phyloP scores from a whole-genome alignment of 2,329 filamentous ascomycete genomes.

The Hysterium pulicare region DNA sequence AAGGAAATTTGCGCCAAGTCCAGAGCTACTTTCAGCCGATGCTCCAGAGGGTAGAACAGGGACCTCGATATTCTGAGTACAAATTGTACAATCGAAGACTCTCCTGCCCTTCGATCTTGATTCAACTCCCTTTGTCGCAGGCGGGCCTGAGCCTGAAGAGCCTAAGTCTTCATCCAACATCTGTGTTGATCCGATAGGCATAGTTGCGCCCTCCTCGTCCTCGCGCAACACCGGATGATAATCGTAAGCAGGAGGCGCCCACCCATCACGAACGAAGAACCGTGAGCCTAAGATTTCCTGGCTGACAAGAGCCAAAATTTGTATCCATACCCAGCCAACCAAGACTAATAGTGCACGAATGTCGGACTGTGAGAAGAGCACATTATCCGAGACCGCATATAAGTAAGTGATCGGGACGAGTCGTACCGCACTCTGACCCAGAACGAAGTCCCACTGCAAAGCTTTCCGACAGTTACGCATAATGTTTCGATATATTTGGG shows the following conservation, averaged over 20 bases:
- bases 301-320: slow-evolving; percentile 71
- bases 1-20: slow-evolving; percentile 61
- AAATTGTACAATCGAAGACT: slow-evolving; percentile 89
- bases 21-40: slow-evolving; percentile 47
- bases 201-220: slow-evolving; percentile 71
- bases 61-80: slow-evolving; percentile 86
- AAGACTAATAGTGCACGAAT: slow-evolving; percentile 61
- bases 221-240: slow-evolving; percentile 88
- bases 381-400: slow-evolving; percentile 72
- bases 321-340: slow-evolving; percentile 79
- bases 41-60: slow-evolving; percentile 65
- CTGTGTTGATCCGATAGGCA: slow-evolving; percentile 68
- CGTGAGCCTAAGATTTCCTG: slow-evolving; percentile 85
- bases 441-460: slow-evolving; percentile 84
- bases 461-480: slow-evolving; percentile 89
- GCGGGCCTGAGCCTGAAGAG: too few relatives aligned
- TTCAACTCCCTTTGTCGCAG: slow-evolving; percentile 38
- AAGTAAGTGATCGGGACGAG: slow-evolving; percentile 83
- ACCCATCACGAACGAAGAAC: slow-evolving; percentile 73
- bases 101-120: slow-evolving; percentile 55
- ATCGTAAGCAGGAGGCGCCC: slow-evolving; percentile 75
- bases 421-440: slow-evolving; percentile 77
- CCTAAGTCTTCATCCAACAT: slow-evolving; percentile 17
- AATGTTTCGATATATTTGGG: slow-evolving; percentile 87
- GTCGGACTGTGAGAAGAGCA: slow-evolving; percentile 73